Conservation (phyloP, 495 filamentous ascomycete genomes). For the Penicillium paradoxum region DNA sequence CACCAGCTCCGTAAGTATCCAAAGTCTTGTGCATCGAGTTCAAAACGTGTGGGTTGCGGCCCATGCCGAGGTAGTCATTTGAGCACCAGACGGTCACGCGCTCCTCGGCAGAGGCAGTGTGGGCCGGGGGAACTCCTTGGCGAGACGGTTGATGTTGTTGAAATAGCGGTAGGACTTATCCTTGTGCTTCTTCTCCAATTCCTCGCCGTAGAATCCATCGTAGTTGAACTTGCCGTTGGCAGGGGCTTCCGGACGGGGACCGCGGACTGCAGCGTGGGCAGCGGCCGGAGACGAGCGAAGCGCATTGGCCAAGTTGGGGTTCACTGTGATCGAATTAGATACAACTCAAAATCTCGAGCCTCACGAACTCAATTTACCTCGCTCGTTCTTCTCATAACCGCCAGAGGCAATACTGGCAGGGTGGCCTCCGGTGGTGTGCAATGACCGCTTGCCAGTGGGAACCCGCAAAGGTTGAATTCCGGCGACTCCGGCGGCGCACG, state of each 20-base stretch:
- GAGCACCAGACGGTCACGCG: conserved; percentile 99
- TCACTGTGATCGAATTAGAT: conserved; percentile 18
- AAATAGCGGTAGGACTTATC: conserved; percentile 99
- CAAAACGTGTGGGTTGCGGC: conserved; percentile 80
- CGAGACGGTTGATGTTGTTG: conserved; percentile 99
- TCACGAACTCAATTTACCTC: conserved; percentile 40
- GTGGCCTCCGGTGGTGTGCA: conserved; percentile 73
- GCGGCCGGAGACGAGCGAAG: conserved; percentile 17
- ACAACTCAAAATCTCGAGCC: neutral
- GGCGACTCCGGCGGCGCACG: conserved; percentile 33
- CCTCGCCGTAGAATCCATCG: conserved; percentile 76
- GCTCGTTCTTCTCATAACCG: conserved; percentile 55
- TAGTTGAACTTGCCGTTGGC: conserved; percentile 71
- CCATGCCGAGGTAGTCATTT: conserved; percentile 98
- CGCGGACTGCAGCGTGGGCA: conserved; percentile 26
- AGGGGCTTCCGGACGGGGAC: conserved; percentile 41
- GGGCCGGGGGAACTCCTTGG: conserved; percentile 94
- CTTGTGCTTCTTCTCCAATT: conserved; percentile 98
- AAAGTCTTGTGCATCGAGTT: conserved; percentile 91
- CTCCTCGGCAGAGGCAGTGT: conserved; percentile 79
- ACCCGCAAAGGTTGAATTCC: conserved; percentile 30
- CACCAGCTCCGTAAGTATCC: conserved; percentile 91
- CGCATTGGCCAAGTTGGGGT: conserved; percentile 21
- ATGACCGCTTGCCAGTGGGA: conserved; percentile 54
- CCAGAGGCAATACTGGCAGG: conserved; percentile 68